Evolutionary conservation across 2,329 filamentous ascomycete genomes (phyloP), one percentile per base, ranked within the genome.

Genomic region (Fusarium poae): DNA sequence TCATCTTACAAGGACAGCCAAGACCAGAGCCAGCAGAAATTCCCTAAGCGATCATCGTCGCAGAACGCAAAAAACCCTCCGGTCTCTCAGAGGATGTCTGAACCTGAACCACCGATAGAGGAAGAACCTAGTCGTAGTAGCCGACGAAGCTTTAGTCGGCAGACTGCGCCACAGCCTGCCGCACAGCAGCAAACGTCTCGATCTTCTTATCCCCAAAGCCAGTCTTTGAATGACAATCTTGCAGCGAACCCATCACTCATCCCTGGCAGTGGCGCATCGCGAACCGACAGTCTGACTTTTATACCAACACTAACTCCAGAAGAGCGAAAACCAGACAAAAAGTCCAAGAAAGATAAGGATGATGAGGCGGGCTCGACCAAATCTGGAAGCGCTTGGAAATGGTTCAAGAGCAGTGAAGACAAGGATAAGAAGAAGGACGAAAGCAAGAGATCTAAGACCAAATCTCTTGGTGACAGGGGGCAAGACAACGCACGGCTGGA

Each of bases 401-500:
- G 92, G 91, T 88, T 97, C 77, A 90, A 89, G 72, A 86, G 94
- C 32, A 91, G 90, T 62, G 91, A 91, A 71, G 88, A 90, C 68
- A 89, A 87, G 75, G 86, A 87, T 56, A 85, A 86, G 70, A 83
- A 84, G 65, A 86, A 88, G 52, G 86, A 86, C 27, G 86, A 91
- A 60, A 81, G 82, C 51, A 94, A 91, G 77, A 90, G 90, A 72
- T 85, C 87, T 42, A 94, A 93, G 74, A 81, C 86, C 1, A 91
- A 88, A 76, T 79, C 78, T 15, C 80, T 83, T 12, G 78, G 80
- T 2, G 83, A 92, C 69, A 88, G 86, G 72, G 79, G 82, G 2
- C 90, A 94, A 68, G 94, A 97, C 73, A 94, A 90, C 71, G 91
- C 92, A 21, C 89, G 95, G 30, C 84, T 97, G 29, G 95, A 98